These are phyloP conservation scores for Lentinula boryana DNA, from an alignment of 768 basidiomycete species.

Conservation along the genomic window DNA sequence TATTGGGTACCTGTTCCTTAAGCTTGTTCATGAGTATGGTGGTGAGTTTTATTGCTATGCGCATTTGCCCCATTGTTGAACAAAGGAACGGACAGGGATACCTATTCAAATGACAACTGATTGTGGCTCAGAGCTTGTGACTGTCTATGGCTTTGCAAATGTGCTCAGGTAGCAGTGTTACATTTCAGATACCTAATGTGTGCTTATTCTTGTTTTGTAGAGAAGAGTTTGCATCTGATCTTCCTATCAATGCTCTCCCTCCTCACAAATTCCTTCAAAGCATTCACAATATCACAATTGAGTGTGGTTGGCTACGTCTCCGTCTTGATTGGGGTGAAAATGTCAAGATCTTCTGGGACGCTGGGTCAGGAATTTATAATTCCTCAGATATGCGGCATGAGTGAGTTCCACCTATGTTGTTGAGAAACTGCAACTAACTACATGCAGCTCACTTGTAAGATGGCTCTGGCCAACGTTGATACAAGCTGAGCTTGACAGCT, in stretches of 20 bases:
- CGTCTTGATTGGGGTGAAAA: conserved; percentile 23
- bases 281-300: conserved; percentile 23
- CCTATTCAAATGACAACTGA: conserved; percentile 26
- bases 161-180: conserved; percentile 16
- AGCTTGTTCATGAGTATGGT: conserved; percentile 15
- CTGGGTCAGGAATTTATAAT: conserved; percentile 16
- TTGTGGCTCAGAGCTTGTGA: conserved; percentile 22
- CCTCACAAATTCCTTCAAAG: conserved; percentile 21
- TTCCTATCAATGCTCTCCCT: conserved; percentile 14
- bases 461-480: conserved; percentile 25
- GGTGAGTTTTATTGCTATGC: conserved; percentile 3
- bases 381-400: conserved; percentile 11
- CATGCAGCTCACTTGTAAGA: conserved; percentile 17
- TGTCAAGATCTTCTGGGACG: conserved; percentile 16
- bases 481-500: conserved; percentile 16
- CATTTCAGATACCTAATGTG: neutral
- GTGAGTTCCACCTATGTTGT: conserved; percentile 11
- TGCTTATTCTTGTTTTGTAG: conserved; percentile 8
- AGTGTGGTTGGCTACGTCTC: conserved; percentile 22
- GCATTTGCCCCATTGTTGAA: no score
- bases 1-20: conserved; percentile 22
- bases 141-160: conserved; percentile 21
- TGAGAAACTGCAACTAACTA: neutral
- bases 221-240: conserved; percentile 13
- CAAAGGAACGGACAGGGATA: conserved; percentile 16